Evolutionary conservation across 2,329 filamentous ascomycete genomes (phyloP), one percentile per base, ranked within the genome.

Genomic region (Biscogniauxia sp.): DNA sequence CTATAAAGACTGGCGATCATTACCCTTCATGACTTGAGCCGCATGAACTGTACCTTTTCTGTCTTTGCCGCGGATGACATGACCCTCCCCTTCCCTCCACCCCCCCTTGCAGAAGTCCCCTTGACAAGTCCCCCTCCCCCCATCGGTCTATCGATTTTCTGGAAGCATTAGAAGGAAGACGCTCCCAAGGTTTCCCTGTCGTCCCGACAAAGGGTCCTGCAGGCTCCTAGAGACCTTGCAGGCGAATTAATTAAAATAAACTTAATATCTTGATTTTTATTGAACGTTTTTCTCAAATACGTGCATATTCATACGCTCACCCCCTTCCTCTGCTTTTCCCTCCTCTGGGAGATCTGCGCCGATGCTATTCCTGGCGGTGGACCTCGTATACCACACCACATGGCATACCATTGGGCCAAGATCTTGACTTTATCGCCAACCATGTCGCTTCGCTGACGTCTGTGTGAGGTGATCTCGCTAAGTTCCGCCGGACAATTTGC

Each of bases 1-100:
- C 50, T 51, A 53, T 56, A 53, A 51, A 3, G 9, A 28, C n/a
- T 53, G 62, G 58, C 55, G 62, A 64, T 64, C 62, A 58, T 53
- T 60, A 50, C 57, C 51, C 23, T 15, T 51, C 20, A 19, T 7
- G 50, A 45, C 37, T 45, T 45, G 37, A 45, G 37, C 37, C 37
- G 37, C 37, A 45, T 45, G 37, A 45, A 45, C 37, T 45, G 37
- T 45, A 45, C 37, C 37, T 45, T 45, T 45, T 45, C n/a, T 23
- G 23, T n/a, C n/a, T 45, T 45, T 45, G 37, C 37, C 37, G 37
- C 37, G 37, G 37, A 45, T 45, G 37, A 45, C 37, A 45, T 45
- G 28, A 32, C 28, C 28, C 5, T 9, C 5, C 32, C 37, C 23
- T 53, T 19, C 32, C n/a, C n/a, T n/a, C 25, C 53, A 41, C 53